A percentile compares a stretch with the other conserved stretches of the same genome.
These are phyloP conservation scores for Botrytis porri DNA, from an alignment of 2,329 filamentous ascomycete genomes.

Conservation along the genomic window DNA sequence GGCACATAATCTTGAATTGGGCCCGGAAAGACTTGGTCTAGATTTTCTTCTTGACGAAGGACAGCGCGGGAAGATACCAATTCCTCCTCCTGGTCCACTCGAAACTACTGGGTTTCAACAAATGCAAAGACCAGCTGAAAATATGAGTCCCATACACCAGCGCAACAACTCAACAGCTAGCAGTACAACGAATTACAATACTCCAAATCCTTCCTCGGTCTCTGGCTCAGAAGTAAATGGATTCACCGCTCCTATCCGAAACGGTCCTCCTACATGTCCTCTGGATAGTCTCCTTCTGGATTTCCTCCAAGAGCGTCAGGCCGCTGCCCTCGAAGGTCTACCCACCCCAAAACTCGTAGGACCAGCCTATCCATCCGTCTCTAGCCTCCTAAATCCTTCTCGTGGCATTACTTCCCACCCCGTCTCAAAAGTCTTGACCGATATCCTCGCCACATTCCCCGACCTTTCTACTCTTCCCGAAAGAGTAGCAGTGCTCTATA, in stretches of 20 bases:
- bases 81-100: constrained; percentile 40
- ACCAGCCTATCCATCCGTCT: constrained; percentile 76
- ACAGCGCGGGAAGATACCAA: constrained; percentile 52
- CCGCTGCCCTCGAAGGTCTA: constrained; percentile 63
- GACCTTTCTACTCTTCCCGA: constrained; percentile 76
- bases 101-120: constrained; percentile 36
- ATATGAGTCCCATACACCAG: constrained; percentile 26
- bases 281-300: constrained; percentile 77
- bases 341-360: constrained; percentile 65
- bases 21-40: constrained; percentile 66
- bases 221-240: constrained; percentile 32
- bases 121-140: constrained; percentile 21
- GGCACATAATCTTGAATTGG: constrained; percentile 57
- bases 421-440: constrained; percentile 79
- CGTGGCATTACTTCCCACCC: constrained; percentile 65
- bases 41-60: constrained; percentile 67
- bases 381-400: constrained; percentile 71
- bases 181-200: constrained; percentile 31
- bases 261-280: constrained; percentile 68
- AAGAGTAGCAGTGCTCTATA: constrained; percentile 75
- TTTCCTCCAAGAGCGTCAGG: constrained; percentile 68
- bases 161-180: constrained; percentile 30
- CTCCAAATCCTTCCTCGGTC: constrained; percentile 23
- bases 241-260: constrained; percentile 46
- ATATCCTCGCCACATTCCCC: constrained; percentile 81